Evolutionary conservation across 352 stramenopile species (phyloP), one percentile per base, ranked within the genome.

Genomic region (Globisporangium mamillatum): DNA sequence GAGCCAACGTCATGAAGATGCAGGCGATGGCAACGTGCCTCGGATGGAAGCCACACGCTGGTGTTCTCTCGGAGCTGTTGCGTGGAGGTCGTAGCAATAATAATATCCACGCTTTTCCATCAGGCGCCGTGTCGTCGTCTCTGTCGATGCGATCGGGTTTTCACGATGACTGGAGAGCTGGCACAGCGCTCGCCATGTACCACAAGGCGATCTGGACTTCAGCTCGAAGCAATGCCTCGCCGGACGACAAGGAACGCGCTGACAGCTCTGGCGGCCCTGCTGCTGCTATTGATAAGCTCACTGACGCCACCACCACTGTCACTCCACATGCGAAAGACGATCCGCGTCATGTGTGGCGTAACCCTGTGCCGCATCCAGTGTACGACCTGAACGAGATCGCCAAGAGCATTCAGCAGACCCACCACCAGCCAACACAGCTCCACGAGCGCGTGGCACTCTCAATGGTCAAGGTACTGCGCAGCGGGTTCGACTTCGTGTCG

Each of bases 401-500:
- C 1, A 52, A 70, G 3, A 73, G 27, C 14, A 54, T 79, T 36
- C 50, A 65, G 7, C 69, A 79, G 62, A 88, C 71, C 0, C 71
- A 86, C 68, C 73, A 77, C 53, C 68, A 79, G 0, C 66, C 68
- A 1, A 76, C 64, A 8, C 68, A 84, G 41, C 60, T 79, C 4
- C 77, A 85, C 64, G 76, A 88, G 10, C 68, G 73, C 32, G 65
- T 77, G 0, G 78, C 77, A 1, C 58, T 75, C 16, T 57, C 73
- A 18, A 81, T 81, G 5, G 70, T 91, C 48, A 78, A 84, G 56
- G 29, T 68, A 2, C 52, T 89, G 25, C 83, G 86, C 18, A 65
- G 34, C 2, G 70, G 75, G 0, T 91, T 92, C 36, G 80, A 91
- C 60, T 41, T 81, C 34, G 44, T 79, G 0, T 86, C 75, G 1